Evolutionary conservation across 805 yeast species (phyloP).

Genomic region (Saccharomycopsis amapae): DNA sequence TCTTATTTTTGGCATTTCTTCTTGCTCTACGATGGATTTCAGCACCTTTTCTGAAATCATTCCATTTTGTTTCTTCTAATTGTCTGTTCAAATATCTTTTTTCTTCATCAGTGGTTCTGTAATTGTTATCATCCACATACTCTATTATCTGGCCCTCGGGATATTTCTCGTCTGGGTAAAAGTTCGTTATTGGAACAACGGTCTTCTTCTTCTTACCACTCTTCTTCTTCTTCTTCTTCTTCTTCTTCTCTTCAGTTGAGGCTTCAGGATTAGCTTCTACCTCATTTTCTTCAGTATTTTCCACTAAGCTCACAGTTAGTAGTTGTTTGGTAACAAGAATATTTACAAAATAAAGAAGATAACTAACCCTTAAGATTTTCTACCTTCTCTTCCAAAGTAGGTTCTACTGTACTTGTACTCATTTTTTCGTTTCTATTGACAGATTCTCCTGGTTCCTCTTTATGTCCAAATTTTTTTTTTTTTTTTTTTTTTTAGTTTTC

Average conservation of each 20-base stretch:
- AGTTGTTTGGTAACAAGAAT: not conserved
- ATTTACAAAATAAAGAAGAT: not conserved
- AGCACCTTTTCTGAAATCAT: constrained; percentile 91
- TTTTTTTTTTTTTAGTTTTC: too few species aligned
- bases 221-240: constrained; percentile 52
- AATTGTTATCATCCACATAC: constrained; percentile 61
- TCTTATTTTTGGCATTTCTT: constrained; percentile 59
- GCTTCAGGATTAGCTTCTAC: not conserved
- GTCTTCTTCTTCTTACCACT: constrained; percentile 48
- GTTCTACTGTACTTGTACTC: not conserved
- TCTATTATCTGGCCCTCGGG: constrained; percentile 89
- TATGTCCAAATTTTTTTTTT: too few species aligned
- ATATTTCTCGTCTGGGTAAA: constrained; percentile 63
- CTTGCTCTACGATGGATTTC: constrained; percentile 93
- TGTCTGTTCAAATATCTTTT: constrained; percentile 68
- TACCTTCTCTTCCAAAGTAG: not conserved
- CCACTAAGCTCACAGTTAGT: not conserved
- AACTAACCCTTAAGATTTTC: not conserved
- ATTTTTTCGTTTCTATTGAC: not conserved
- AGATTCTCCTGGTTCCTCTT: too few species aligned
- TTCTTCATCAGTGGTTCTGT: constrained; percentile 82
- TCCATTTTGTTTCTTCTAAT: constrained; percentile 53
- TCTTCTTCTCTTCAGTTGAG: constrained; percentile 24
- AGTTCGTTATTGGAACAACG: constrained; percentile 53
- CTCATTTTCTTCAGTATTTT: not conserved